Evolutionary conservation across 208 protist species (phyloP).

Genomic region (Leishmania turanica): DNA sequence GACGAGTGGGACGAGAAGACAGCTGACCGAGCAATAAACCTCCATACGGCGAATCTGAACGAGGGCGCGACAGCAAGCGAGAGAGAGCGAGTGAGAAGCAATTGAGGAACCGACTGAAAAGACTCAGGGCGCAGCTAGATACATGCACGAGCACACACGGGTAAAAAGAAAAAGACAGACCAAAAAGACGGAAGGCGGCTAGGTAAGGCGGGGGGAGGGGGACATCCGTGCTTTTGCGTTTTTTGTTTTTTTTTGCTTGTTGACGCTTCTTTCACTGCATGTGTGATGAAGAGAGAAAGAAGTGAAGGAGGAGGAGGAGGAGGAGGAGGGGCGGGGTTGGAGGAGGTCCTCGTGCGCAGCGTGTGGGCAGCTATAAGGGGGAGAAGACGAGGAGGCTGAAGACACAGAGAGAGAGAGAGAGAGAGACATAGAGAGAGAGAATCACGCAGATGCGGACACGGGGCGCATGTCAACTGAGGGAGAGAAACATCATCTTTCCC

Average conservation of each 20-base stretch:
- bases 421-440: background rate
- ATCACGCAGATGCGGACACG: background rate
- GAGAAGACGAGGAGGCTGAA: background rate
- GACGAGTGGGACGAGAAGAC: background rate
- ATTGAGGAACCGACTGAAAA: background rate
- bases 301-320: background rate
- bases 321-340: background rate
- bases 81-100: background rate
- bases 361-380: background rate
- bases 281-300: background rate
- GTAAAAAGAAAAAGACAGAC: background rate
- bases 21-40: background rate
- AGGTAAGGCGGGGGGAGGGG: background rate
- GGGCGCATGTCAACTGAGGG: background rate
- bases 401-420: too few relatives aligned
- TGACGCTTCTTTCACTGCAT: background rate
- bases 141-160: background rate
- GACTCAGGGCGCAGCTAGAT: background rate
- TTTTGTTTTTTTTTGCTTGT: background rate
- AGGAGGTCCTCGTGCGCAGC: background rate
- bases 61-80: background rate
- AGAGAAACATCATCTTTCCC: background rate
- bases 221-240: background rate
- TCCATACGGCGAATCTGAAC: background rate
- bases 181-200: background rate